Conservation (phyloP, 768 basidiomycete genomes). For the Coprinellus micaceus region DNA sequence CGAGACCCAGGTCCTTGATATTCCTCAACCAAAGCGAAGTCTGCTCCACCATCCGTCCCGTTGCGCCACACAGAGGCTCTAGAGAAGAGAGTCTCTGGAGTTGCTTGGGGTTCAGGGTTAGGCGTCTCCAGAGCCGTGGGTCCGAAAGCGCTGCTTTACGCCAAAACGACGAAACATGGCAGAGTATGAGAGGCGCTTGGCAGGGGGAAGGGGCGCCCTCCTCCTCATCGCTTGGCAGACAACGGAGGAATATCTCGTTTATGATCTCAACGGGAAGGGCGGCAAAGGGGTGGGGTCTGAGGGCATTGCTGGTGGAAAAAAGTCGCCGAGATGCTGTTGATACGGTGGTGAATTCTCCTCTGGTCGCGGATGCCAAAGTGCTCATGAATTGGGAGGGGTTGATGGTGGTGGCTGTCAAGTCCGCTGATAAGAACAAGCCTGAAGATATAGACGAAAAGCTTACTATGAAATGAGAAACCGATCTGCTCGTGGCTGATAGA, state of each 20-base stretch:
- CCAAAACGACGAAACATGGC: constrained; percentile 38
- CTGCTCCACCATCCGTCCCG: background rate
- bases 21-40: constrained; percentile 4
- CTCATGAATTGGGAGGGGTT: background rate
- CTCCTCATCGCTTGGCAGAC: background rate
- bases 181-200: constrained; percentile 31
- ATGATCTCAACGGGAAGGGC: constrained; percentile 6
- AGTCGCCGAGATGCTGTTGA: background rate
- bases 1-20: constrained; percentile 4
- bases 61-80: background rate
- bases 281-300: background rate
- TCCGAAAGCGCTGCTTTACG: constrained; percentile 37
- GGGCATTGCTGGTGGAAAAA: background rate
- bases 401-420: background rate
- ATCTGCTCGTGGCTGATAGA: constrained; percentile 1
- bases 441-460: background rate
- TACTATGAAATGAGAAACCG: background rate
- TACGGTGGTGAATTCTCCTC: background rate
- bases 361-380: background rate
- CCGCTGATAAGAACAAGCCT: background rate
- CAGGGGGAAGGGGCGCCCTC: background rate
- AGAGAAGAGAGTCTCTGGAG: constrained; percentile 2
- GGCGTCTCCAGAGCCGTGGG: constrained; percentile 31
- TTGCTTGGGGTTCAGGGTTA: constrained; percentile 2
- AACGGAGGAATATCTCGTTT: constrained; percentile 7